These are phyloP conservation scores for Fraxinus nigra DNA, from an alignment of 305 asterid species.

Conservation along the genomic window DNA sequence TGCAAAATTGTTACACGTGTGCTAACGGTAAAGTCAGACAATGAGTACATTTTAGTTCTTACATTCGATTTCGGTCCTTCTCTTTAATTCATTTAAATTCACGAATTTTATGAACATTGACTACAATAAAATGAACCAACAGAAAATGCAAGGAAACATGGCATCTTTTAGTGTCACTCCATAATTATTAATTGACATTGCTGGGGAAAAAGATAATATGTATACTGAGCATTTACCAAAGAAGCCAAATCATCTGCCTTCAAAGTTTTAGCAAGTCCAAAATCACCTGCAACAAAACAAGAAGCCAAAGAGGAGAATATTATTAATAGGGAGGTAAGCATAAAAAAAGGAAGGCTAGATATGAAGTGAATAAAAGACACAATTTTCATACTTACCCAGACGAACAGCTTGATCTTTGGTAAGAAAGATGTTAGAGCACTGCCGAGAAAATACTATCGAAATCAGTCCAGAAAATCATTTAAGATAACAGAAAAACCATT, in stretches of 20 bases:
- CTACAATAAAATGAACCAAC: neutral
- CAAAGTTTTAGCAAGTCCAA: slow-evolving; percentile 95
- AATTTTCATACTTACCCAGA: slow-evolving; percentile 54
- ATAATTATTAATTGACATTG: neutral
- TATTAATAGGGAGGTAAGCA: slow-evolving; percentile 11
- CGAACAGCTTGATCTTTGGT: slow-evolving; percentile 88
- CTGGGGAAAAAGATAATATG: slow-evolving; percentile 12
- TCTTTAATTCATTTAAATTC: neutral
- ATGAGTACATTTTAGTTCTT: neutral
- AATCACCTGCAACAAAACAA: slow-evolving; percentile 61
- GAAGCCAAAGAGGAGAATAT: slow-evolving; percentile 13
- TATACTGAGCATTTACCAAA: slow-evolving; percentile 59
- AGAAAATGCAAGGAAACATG: neutral
- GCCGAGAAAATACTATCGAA: slow-evolving; percentile 28
- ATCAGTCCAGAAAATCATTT: slow-evolving; percentile 26
- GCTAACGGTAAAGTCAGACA: neutral
- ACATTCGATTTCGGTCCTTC: slow-evolving; percentile 2
- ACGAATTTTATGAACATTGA: neutral
- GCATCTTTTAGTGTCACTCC: neutral
- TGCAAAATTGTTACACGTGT: neutral
- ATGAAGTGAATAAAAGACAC: slow-evolving; percentile 22
- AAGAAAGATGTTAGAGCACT: slow-evolving; percentile 97
- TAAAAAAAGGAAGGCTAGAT: slow-evolving; percentile 7
- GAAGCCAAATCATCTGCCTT: slow-evolving; percentile 98
- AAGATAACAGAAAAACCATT: slow-evolving; percentile 16